Evolutionary conservation across 192 early-diverging fungal genomes (phyloP), one percentile per base, ranked within the genome.

Genomic region (Entophlyctis luteolus): DNA sequence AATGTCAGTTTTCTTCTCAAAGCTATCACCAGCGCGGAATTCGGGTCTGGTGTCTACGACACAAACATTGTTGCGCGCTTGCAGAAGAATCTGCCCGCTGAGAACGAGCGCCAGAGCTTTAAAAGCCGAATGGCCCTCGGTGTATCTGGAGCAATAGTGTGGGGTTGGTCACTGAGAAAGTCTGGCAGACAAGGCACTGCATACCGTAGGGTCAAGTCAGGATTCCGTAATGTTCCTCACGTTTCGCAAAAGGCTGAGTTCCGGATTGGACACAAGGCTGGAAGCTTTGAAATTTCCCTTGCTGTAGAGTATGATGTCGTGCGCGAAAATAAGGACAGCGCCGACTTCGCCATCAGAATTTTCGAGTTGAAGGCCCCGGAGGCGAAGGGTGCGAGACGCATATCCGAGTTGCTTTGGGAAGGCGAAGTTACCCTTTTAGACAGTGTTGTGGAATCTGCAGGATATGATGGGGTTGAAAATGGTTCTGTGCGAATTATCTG

Each of bases 171-270:
- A 5, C 14, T 60, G 37, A 60, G 16, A 45, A 28, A 34, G 25
- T 23, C 16, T 18, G 47, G 4, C 14, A 60, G 16, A 45, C 58
- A 25, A 45, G 58, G 18, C 5, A 22, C 20, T n/a, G 14, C 58
- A 20, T 60, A 36, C 25, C 34, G 58, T 28, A 22, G 38, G 5
- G 38, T 60, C 22, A 16, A 25, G 3, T 27, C 58, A 10, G 58
- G 58, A 27, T 60, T 60, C 25, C 58, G 58, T 4, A 60, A 60
- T 45, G 58, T 60, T 60, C 58, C 58, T 4, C 28, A 60, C 3
- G 47, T 22, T 36, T 14, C 18, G n/a, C 58, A 60, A 27, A 20
- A 20, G 16, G 20, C 27, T 4, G 20, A 45, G 58, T 42, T 60
- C 47, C 49, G 28, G 42, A n/a, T 12, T 45, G 10, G 10, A n/a